Conservation (phyloP, 164 flowering plant genomes). For the Piper longum region DNA sequence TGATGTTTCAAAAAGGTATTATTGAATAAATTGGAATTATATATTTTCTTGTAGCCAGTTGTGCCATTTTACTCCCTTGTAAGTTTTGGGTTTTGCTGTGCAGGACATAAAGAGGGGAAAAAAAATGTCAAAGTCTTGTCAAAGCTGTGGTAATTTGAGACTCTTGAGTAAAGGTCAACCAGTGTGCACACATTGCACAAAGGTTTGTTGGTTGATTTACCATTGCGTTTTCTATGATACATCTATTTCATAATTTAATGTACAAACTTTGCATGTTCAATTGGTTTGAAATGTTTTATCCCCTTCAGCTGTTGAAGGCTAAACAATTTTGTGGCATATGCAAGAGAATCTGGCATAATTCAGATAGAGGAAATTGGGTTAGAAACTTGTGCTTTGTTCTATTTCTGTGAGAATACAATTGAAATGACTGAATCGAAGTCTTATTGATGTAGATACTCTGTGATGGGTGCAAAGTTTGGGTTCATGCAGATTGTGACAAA, state of each 20-base stretch:
- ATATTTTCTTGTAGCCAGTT: not conserved
- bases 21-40: not conserved
- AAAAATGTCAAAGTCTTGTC: not conserved
- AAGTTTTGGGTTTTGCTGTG: not conserved
- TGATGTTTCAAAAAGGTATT: not conserved
- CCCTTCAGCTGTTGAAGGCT: constrained; percentile 51
- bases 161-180: constrained; percentile 1
- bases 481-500: constrained; percentile 87
- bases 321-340: constrained; percentile 94
- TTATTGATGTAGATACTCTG: constrained; percentile 52
- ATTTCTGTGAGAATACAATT: too few relatives aligned
- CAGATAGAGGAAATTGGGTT: constrained; percentile 92
- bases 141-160: not conserved
- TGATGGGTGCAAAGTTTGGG: constrained; percentile 96
- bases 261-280: not conserved
- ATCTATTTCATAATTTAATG: not conserved
- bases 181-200: not conserved
- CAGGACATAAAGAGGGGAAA: not conserved
- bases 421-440: not conserved
- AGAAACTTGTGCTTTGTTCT: constrained; percentile 8
- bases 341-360: constrained; percentile 83
- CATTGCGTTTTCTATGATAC: not conserved
- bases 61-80: not conserved
- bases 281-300: constrained; percentile 1
- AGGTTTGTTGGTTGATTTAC: not conserved